Conservation (phyloP, 805 yeast species). For the Metschnikowia cubensis region DNA sequence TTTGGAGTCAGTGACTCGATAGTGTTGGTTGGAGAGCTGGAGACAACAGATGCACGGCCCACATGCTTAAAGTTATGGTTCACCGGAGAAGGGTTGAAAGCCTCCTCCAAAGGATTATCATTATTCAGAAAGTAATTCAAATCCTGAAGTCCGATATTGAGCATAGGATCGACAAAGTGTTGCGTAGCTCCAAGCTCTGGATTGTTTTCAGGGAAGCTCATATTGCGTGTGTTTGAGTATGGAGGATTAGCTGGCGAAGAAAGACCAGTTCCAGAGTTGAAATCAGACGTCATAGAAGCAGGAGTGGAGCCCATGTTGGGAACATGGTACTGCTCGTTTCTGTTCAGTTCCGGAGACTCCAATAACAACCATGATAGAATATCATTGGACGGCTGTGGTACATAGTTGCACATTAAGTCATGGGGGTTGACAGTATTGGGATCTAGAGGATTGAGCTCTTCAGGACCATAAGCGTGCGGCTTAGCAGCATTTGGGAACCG, state of each 20-base stretch:
- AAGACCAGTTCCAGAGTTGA: background rate
- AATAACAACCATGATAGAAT: constrained; percentile 36
- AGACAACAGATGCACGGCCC: constrained; percentile 18
- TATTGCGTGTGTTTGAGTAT: background rate
- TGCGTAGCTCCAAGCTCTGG: background rate
- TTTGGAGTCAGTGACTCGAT: constrained; percentile 21
- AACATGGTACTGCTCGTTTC: background rate
- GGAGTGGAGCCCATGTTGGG: background rate
- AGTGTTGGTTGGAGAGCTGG: constrained; percentile 35
- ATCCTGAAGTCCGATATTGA: constrained; percentile 30
- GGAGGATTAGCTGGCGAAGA: background rate
- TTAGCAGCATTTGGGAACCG: background rate
- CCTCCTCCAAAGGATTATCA: constrained; percentile 39
- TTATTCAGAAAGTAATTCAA: constrained; percentile 34
- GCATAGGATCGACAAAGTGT: constrained; percentile 8
- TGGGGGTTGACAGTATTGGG: constrained; percentile 3
- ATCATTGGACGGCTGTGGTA: constrained; percentile 32
- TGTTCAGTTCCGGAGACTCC: constrained; percentile 7
- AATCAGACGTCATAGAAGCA: background rate
- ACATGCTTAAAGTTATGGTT: constrained; percentile 1
- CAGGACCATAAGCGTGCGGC: background rate
- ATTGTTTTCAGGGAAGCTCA: background rate
- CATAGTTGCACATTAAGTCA: background rate
- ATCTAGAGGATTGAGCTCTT: background rate
- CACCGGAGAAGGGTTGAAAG: constrained; percentile 14